Base-by-base conservation (phyloP, 2,329 filamentous ascomycete species). In the Colletotrichum cordylinicola region DNA sequence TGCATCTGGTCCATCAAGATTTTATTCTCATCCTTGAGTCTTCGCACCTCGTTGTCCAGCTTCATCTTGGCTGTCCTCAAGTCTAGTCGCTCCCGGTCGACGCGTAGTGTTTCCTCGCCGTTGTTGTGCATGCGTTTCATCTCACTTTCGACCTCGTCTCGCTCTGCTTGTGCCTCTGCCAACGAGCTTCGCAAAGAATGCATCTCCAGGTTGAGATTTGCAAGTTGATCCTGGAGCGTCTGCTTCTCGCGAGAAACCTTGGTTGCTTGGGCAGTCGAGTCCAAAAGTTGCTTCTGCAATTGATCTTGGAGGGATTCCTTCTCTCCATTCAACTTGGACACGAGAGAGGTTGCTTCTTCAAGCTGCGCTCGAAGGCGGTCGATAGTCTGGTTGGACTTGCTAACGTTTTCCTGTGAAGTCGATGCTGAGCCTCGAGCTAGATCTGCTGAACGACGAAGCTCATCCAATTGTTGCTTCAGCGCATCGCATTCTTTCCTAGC, bases 31-130 rank as follows among this genome's bases (percentile, higher is more conserved):
- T 94, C 91, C 67, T 88, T 91, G 18, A 94, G 85, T 15, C 92
- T 88, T 56, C 91, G 91, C 18, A 94, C 86, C 79, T 95, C 93
- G 76, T 87, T 89, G 77, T 95, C 93, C 21, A 94, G 88, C 80
- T 92, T 93, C 77, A 92, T 85, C 81, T 93, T 94, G n/a, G 90
- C 85, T 33, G 92, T 91, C 21, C 93, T 91, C 29, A 95, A 86
- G 70, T 95, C 92, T 61, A 93, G 85, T 78, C 93, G 92, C 80
- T 95, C 94, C 76, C 93, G 91, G 78, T 95, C 93, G 61, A 94
- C 82, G 15, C 89, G 90, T 78, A 91, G 89, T 1, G 89, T 91
- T 74, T 93, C 90, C 70, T 89, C 89, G 65, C 90, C 90, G 70
- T 90, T 88, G 52, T 91, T 87, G 76, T 86, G 87, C n/a, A 87